Evolutionary conservation across 2,329 filamentous ascomycete genomes (phyloP).

Genomic region (Aspergillus jensenii): DNA sequence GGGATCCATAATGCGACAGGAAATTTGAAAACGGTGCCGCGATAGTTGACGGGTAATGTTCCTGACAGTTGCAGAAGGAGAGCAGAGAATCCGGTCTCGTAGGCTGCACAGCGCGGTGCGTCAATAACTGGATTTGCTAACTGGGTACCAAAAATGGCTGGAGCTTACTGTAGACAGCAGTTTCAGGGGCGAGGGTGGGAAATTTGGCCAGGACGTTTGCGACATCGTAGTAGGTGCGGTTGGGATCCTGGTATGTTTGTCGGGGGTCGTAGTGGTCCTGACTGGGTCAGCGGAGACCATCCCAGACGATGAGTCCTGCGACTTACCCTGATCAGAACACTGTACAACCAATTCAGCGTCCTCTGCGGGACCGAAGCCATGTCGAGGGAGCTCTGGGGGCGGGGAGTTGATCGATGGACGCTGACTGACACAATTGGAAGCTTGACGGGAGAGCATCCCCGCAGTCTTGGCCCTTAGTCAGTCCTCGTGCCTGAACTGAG

Average conservation of each 20-base stretch:
- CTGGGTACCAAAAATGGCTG: background rate
- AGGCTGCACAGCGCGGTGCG: conserved; percentile 57
- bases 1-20: conserved; percentile 92
- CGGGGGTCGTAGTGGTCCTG: conserved; percentile 40
- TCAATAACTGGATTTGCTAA: background rate
- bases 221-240: conserved; percentile 88
- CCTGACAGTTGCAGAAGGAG: conserved; percentile 83
- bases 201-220: conserved; percentile 78
- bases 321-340: conserved; percentile 73
- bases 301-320: conserved; percentile 4
- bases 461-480: conserved; percentile 12
- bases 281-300: conserved; percentile 9
- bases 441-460: conserved; percentile 7
- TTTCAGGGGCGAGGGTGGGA: conserved; percentile 77
- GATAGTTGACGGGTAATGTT: conserved; percentile 87
- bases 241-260: conserved; percentile 91
- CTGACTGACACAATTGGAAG: background rate
- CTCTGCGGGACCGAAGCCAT: conserved; percentile 77
- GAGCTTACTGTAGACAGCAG: conserved; percentile 86
- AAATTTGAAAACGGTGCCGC: conserved; percentile 85
- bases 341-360: conserved; percentile 93
- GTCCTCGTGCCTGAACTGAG: background rate
- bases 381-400: conserved; percentile 14
- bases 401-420: conserved; percentile 4
- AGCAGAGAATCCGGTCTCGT: conserved; percentile 81